A percentile compares a stretch with the other conserved stretches of the same genome.
These are phyloP conservation scores for Microcyclosporella mali DNA, from an alignment of 2,329 filamentous ascomycete genomes.

Conservation along the genomic window DNA sequence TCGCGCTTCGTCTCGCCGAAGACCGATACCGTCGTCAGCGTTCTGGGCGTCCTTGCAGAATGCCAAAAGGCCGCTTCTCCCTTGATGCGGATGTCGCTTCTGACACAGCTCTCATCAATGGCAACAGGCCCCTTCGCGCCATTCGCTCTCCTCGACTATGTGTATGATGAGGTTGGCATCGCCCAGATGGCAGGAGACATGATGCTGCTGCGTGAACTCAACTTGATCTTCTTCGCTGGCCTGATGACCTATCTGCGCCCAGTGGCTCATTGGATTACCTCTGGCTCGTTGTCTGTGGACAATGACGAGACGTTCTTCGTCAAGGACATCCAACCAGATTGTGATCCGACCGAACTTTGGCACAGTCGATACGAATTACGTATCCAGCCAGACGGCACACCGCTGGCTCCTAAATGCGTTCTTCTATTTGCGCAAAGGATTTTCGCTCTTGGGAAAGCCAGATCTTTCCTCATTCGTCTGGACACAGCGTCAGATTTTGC, in stretches of 20 bases:
- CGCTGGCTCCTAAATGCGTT: conserved; percentile 71
- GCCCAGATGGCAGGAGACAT: conserved; percentile 65
- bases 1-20: conserved; percentile 51
- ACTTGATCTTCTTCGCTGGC: conserved; percentile 69
- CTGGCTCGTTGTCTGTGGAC: conserved; percentile 55
- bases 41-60: conserved; percentile 57
- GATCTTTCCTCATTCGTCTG: conserved; percentile 73
- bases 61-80: conserved; percentile 50
- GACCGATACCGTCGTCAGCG: conserved; percentile 56
- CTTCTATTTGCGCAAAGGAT: conserved; percentile 63
- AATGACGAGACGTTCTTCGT: conserved; percentile 69
- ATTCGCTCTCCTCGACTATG: conserved; percentile 70
- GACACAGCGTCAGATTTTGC: conserved; percentile 30
- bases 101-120: conserved; percentile 40
- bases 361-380: conserved; percentile 65
- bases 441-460: conserved; percentile 82
- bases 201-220: conserved; percentile 56
- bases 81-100: conserved; percentile 57
- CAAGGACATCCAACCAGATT: conserved; percentile 47
- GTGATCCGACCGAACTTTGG: conserved; percentile 66
- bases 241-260: conserved; percentile 76
- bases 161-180: conserved; percentile 64
- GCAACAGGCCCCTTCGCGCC: conserved; percentile 40
- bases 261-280: conserved; percentile 77
- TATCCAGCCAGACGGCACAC: conserved; percentile 50